Evolutionary conservation across 805 yeast species (phyloP).

Genomic region (Debaryomyces tyrocola): DNA sequence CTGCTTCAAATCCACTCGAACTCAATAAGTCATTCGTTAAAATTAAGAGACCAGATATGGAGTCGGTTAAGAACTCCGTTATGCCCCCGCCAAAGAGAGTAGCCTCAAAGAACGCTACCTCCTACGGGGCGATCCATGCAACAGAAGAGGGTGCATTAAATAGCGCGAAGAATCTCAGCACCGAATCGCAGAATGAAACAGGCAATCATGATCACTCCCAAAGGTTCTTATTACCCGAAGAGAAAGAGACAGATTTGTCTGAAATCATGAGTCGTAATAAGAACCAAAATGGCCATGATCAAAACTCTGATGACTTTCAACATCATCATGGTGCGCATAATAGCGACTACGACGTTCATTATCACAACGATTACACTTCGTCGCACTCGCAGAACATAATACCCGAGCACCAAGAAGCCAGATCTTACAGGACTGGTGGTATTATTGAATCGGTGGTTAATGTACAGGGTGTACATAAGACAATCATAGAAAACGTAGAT

Average conservation of each 20-base stretch:
- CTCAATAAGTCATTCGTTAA: constrained; percentile 66
- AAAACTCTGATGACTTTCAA: neutral
- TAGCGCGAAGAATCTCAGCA: constrained; percentile 18
- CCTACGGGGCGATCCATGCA: constrained; percentile 38
- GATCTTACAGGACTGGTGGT: constrained; percentile 54
- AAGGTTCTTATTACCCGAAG: constrained; percentile 21
- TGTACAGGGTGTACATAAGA: constrained; percentile 80
- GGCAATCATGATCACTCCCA: constrained; percentile 9
- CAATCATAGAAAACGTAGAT: constrained; percentile 71
- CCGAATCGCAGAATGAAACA: constrained; percentile 4
- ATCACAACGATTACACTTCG: constrained; percentile 1
- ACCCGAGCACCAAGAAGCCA: constrained; percentile 32
- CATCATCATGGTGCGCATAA: neutral
- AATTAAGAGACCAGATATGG: constrained; percentile 56
- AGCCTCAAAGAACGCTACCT: constrained; percentile 11
- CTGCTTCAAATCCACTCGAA: constrained; percentile 69
- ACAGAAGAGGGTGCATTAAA: constrained; percentile 46
- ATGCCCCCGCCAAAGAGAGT: constrained; percentile 20
- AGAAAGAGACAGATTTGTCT: constrained; percentile 25
- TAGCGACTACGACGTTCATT: constrained; percentile 2
- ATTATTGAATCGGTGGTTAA: constrained; percentile 81
- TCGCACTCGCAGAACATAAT: neutral
- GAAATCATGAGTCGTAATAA: constrained; percentile 13
- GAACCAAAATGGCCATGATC: neutral
- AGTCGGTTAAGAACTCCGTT: constrained; percentile 17